Base-by-base conservation (phyloP, 2,329 filamentous ascomycete genomes). In the Stemphylium vesicarium region DNA sequence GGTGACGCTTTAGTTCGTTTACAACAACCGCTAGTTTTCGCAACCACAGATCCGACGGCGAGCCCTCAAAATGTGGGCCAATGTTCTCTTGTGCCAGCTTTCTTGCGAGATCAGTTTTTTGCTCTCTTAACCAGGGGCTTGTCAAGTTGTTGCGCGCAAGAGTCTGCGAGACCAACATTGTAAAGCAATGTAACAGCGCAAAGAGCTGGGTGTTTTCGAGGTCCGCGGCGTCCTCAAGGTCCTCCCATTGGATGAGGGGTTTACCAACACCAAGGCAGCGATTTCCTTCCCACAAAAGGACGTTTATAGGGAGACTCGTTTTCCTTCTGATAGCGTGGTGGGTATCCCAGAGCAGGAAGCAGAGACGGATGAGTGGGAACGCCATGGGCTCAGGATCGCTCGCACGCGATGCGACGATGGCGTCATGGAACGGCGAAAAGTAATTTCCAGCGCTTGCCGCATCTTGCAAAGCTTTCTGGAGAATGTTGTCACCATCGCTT, bases 381-480 rank as follows among this genome's bases (percentile, higher is more conserved):
- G 29, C 36, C 42, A 52, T 52, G n/a, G 42, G 50, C 22, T 52
- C n/a, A 22, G 50, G 42, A 47, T 26, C 32, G 15, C 20, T 33
- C 11, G 18, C 35, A 16, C 36, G 37, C 44, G 35, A 52, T 12
- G 42, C 36, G 1, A 31, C 26, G n/a, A 52, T 43, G 3, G 48
- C 48, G 18, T 51, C 48, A 18, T 51, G 39, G 35, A 51, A 51
- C 9, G 48, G 48, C 11, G 33, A 44, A 6, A 45, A 51, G 26
- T 51, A 51, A 13, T 51, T 41, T 1, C 39, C 33, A 7, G 32
- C 41, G 10, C 35, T 51, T 31, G 48, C 48, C 24, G 48, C 48
- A 51, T 44, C 40, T 15, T 51, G 48, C 15, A 51, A 26, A 12
- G 48, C 35, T 20, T 45, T 51, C 18, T 45, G 40, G 3, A 51